These are phyloP conservation scores for Podaxis sp. DNA, from an alignment of 768 basidiomycete species.

Conservation along the genomic window DNA sequence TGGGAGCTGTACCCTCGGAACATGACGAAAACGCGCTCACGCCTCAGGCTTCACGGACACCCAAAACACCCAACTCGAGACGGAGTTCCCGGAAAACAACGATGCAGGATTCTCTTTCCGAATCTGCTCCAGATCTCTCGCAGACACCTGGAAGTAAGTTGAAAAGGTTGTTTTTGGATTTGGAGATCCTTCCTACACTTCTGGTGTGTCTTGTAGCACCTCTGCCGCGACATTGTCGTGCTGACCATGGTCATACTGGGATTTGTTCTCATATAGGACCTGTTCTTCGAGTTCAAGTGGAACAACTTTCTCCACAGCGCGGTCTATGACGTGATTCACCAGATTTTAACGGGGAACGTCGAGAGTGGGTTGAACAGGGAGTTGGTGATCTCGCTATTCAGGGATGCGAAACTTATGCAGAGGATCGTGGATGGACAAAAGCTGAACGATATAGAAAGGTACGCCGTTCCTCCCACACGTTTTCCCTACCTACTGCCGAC, in stretches of 20 bases:
- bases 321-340: constrained; percentile 94
- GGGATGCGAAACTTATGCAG: constrained; percentile 81
- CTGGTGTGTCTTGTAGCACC: constrained; percentile 53
- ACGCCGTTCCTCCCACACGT: constrained; percentile 18
- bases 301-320: constrained; percentile 98
- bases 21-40: constrained; percentile 11
- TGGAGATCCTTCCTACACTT: constrained; percentile 70
- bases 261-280: constrained; percentile 57
- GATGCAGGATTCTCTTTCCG: constrained; percentile 25
- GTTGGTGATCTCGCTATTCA: constrained; percentile 79
- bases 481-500: neutral
- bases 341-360: constrained; percentile 86
- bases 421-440: constrained; percentile 86
- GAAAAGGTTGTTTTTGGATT: constrained; percentile 76
- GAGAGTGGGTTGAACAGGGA: constrained; percentile 84
- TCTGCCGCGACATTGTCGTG: constrained; percentile 1
- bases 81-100: constrained; percentile 52
- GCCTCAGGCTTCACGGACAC: constrained; percentile 6
- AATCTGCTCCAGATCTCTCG: constrained; percentile 29
- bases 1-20: neutral
- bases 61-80: constrained; percentile 37
- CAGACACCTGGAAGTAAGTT: constrained; percentile 74
- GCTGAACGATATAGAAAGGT: constrained; percentile 78
- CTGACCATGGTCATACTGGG: constrained; percentile 5
- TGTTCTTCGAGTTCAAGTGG: constrained; percentile 96